Percentiles rank a stretch among this genome's conserved stretches.
phyloP scores from a whole-genome alignment of 768 basidiomycete species.

The Termitomyces sp. region DNA sequence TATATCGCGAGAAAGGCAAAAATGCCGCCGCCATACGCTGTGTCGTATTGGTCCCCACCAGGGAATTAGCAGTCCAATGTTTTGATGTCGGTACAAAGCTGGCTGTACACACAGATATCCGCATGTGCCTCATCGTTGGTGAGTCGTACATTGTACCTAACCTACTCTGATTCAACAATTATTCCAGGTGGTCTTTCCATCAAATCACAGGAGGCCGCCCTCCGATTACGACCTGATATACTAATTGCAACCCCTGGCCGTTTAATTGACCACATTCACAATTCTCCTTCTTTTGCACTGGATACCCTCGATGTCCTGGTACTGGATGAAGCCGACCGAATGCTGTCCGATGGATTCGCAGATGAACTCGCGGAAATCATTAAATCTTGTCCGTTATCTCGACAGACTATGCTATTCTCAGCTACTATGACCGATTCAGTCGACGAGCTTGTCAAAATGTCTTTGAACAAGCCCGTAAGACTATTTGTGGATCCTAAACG shows the following conservation, averaged over 20 bases:
- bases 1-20: conserved; percentile 89
- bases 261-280: conserved; percentile 95
- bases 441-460: conserved; percentile 89
- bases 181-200: conserved; percentile 78
- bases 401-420: conserved; percentile 98
- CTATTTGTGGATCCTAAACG: conserved; percentile 95
- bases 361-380: conserved; percentile 95
- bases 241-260: conserved; percentile 97
- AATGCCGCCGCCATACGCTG: conserved; percentile 86
- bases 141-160: conserved; percentile 17
- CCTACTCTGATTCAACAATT: conserved; percentile 5
- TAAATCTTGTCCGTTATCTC: conserved; percentile 78
- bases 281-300: conserved; percentile 89
- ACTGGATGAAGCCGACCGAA: conserved; percentile 96
- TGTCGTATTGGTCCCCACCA: conserved; percentile 88
- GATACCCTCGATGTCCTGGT: conserved; percentile 92
- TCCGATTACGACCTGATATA: conserved; percentile 88
- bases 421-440: conserved; percentile 99
- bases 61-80: conserved; percentile 95
- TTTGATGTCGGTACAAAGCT: conserved; percentile 87
- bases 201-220: conserved; percentile 83
- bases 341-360: conserved; percentile 93
- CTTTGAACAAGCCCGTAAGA: conserved; percentile 87
- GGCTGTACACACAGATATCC: conserved; percentile 83
- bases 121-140: conserved; percentile 93